phyloP scores from a whole-genome alignment of 1,284 basidiomycete genomes.

The Sporisorium graminicola region DNA sequence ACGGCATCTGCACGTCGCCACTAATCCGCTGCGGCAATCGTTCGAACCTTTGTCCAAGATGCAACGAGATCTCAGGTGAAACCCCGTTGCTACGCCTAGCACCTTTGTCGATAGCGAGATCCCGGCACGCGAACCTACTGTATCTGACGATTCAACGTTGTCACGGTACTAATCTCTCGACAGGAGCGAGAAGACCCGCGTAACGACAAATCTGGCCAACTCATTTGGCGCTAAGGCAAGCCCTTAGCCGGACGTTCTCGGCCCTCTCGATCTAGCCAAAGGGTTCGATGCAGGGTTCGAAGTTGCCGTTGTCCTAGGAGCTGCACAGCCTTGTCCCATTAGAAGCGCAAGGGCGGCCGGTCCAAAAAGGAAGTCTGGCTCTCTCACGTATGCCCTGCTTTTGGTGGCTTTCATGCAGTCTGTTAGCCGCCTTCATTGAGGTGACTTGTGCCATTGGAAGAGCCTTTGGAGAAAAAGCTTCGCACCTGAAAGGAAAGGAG shows the following conservation, averaged over 20 bases:
- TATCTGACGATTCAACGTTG: too few species aligned
- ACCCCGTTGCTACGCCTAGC: not conserved
- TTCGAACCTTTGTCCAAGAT: not conserved
- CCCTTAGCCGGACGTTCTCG: too few species aligned
- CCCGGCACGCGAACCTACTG: too few species aligned
- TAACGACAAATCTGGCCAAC: not conserved
- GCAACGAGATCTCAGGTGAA: not conserved
- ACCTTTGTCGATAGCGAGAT: too few species aligned
- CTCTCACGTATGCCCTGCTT: too few species aligned
- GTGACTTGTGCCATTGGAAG: too few species aligned
- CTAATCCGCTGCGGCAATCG: not conserved
- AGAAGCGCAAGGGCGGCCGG: too few species aligned
- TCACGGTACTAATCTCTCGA: not conserved
- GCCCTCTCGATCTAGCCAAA: not conserved
- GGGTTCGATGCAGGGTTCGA: not conserved
- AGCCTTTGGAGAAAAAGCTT: not conserved
- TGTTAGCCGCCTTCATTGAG: not conserved
- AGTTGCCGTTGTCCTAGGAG: not conserved
- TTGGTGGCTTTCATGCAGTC: not conserved
- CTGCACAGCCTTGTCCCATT: not conserved
- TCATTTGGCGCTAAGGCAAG: not conserved
- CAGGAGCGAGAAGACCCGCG: not conserved
- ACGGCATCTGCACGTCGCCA: not conserved
- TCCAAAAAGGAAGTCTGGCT: too few species aligned
- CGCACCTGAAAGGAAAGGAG: not conserved